Conservation (phyloP, 2,329 filamentous ascomycete species). For the Nannizziopsis barbatae region DNA sequence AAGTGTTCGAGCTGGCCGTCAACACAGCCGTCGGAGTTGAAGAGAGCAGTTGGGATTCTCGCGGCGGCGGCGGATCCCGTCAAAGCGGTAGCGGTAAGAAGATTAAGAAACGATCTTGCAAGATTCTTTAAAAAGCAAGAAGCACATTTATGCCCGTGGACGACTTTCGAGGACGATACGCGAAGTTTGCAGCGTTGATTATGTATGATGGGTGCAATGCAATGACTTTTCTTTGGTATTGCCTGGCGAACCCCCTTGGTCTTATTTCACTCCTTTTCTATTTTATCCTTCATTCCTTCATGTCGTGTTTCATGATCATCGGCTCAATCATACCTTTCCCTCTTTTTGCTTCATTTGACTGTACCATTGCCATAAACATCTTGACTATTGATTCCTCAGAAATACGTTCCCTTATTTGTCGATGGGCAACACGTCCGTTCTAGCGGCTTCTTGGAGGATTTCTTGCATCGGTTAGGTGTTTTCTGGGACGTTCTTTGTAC, state of each 20-base stretch:
- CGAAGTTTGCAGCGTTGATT: background rate
- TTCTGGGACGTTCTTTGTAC: slow-evolving; percentile 2
- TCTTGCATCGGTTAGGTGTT: slow-evolving; percentile 9
- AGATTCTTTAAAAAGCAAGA: slow-evolving; percentile 51
- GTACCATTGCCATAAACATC: background rate
- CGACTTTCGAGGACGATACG: background rate
- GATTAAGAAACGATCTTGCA: slow-evolving; percentile 78
- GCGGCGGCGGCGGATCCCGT: slow-evolving; percentile 33
- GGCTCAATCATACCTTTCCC: background rate
- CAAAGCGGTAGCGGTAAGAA: slow-evolving; percentile 41
- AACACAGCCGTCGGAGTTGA: slow-evolving; percentile 79
- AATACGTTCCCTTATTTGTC: background rate
- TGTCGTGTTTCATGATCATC: background rate
- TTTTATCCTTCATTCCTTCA: background rate
- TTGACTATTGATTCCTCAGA: background rate
- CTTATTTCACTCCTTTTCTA: background rate
- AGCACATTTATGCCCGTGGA: background rate
- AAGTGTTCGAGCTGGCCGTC: slow-evolving; percentile 89
- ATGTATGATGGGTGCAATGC: slow-evolving; percentile 8
- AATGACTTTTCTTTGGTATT: background rate
- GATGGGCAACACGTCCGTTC: too few species aligned
- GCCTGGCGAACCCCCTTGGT: background rate
- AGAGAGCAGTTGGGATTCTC: slow-evolving; percentile 41
- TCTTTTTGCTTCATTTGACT: background rate
- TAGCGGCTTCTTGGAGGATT: slow-evolving; percentile 6